Evolutionary conservation across 352 stramenopile genomes (phyloP).

Genomic region (Phytophthora fragariaefolia): DNA sequence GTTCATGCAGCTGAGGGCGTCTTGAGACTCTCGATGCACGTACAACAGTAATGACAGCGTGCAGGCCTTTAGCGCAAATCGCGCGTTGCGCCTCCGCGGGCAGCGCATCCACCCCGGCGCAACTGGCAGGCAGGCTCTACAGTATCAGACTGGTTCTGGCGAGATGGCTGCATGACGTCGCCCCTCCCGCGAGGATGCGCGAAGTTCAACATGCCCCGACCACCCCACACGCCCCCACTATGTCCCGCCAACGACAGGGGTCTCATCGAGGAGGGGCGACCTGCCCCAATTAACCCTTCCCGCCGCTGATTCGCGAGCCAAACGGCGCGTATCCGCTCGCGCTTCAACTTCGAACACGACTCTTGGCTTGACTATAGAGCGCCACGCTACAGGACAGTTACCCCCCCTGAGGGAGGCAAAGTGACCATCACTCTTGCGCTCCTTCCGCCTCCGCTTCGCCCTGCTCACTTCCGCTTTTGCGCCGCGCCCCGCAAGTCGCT

Average conservation of each 20-base stretch:
- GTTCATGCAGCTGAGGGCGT: no score
- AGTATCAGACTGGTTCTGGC: not conserved
- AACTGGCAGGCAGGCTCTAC: no score
- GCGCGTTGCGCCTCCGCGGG: not conserved
- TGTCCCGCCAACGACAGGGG: not conserved
- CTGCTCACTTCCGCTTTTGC: not conserved
- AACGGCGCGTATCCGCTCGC: not conserved
- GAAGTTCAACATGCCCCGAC: not conserved
- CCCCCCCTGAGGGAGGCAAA: no score
- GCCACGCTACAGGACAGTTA: not conserved
- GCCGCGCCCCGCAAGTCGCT: not conserved
- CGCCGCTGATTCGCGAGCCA: not conserved
- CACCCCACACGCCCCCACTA: not conserved
- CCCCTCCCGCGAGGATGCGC: not conserved
- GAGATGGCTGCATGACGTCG: not conserved
- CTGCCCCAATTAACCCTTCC: not conserved
- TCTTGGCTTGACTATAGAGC: conserved; percentile 1
- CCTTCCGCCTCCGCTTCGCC: not conserved
- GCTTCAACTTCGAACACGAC: not conserved
- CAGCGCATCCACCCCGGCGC: not conserved
- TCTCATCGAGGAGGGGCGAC: not conserved
- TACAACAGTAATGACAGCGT: no score
- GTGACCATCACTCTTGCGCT: no score
- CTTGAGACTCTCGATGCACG: no score
- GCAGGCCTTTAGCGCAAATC: not conserved